Base-by-base conservation (phyloP, 495 filamentous ascomycete genomes). In the Chaetomidium leptoderma region DNA sequence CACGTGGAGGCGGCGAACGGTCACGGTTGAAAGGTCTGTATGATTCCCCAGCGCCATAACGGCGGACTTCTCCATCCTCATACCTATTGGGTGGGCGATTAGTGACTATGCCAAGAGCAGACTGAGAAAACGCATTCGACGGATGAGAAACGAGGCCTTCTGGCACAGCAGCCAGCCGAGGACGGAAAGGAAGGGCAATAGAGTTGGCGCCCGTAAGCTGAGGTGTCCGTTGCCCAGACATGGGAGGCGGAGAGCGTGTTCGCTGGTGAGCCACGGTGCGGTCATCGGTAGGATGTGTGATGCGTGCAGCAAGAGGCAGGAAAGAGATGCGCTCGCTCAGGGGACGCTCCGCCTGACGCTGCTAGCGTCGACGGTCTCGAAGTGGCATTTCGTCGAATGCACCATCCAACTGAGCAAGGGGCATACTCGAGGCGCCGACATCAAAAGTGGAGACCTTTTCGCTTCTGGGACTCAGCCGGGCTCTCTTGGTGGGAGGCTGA, bases 1-100 rank as follows among this genome's bases (percentile, higher is more conserved):
- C 70, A 55, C 74, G 67, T 30, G 72, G 69, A 32, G 72, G 69
- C 32, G 72, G 74, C 13, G 77, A 76, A 26, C 76, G 74, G 55
- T 75, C 73, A 6, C 77, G 71, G 57, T 76, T 77, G 50, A 70
- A 74, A 5, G 80, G 80, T 33, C 79, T 65, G 60, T 81, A 83
- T 17, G 76, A 79, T 68, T 83, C 80, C 0, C 80, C 80, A n/a
- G 74, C 77, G 27, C 80, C 80, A 62, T 81, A 79, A 57, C 74
- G 73, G 39, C 77, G 73, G 19, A 81, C 79, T 63, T 81, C 78
- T 5, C 80, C 80, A 43, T 82, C 78, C 55, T 80, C 78, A 63
- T 78, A 79, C 55, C 76, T 78, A 53, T 6, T n/a, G 16, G 43
- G 21, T 4, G 11, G 30, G 8, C 1, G 23, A 59, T 69, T 45